Evolutionary conservation across 2,329 filamentous ascomycete genomes (phyloP).

Genomic region (Aspergillus sp.): DNA sequence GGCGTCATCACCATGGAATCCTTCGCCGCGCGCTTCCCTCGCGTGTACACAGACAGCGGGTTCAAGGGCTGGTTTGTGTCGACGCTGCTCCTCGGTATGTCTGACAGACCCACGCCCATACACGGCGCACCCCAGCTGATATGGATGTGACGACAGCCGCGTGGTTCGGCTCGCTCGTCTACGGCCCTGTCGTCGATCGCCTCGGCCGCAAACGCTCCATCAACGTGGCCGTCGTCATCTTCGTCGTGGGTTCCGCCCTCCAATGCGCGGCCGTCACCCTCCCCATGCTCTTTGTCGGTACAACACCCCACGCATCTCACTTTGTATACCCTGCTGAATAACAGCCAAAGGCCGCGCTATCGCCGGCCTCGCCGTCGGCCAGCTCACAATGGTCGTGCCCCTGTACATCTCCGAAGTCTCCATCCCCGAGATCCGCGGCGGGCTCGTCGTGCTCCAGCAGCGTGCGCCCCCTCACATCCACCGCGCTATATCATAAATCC

Average conservation of each 20-base stretch:
- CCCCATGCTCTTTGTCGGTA: slow-evolving; percentile 43
- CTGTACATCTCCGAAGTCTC: slow-evolving; percentile 55
- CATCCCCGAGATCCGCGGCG: slow-evolving; percentile 36
- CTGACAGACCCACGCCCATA: no score
- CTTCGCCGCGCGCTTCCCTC: slow-evolving; percentile 41
- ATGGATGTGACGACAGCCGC: slow-evolving; percentile 32
- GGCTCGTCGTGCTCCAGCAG: slow-evolving; percentile 38
- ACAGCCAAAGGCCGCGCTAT: slow-evolving; percentile 38
- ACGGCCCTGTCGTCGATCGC: slow-evolving; percentile 51
- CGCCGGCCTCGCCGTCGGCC: slow-evolving; percentile 45
- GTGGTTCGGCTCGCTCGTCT: slow-evolving; percentile 49
- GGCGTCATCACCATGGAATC: slow-evolving; percentile 49
- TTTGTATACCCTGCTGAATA: slow-evolving; percentile 18
- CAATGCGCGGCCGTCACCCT: slow-evolving; percentile 44
- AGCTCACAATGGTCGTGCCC: slow-evolving; percentile 48
- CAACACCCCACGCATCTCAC: slow-evolving; percentile 15
- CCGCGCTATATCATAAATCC: no score
- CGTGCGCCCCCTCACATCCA: no score
- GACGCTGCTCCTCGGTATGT: slow-evolving; percentile 43
- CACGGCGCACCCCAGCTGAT: slow-evolving; percentile 10
- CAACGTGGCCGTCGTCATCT: slow-evolving; percentile 51
- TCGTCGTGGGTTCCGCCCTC: slow-evolving; percentile 49
- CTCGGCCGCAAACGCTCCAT: slow-evolving; percentile 53
- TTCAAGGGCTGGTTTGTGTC: slow-evolving; percentile 56
- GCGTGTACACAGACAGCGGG: slow-evolving; percentile 42